Evolutionary conservation across 192 early-diverging fungal species (phyloP).

Genomic region (Coemansia sp.): DNA sequence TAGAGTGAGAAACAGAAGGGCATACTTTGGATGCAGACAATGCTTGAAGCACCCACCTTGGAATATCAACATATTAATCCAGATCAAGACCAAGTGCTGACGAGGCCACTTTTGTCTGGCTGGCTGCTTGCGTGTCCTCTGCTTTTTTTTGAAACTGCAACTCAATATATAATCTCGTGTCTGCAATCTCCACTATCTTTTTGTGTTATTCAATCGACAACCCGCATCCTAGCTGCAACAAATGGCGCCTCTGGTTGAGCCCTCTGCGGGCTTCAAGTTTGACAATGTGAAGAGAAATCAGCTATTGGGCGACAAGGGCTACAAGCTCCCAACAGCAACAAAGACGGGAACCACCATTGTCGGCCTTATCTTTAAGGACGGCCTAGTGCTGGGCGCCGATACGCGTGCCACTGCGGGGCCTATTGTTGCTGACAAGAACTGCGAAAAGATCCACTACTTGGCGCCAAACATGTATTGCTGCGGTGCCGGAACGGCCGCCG

Average conservation of each 20-base stretch:
- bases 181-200: background rate
- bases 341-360: constrained; percentile 98
- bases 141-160: background rate
- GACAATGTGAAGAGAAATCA: constrained; percentile 67
- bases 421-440: constrained; percentile 99
- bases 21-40: background rate
- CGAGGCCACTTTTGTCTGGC: background rate
- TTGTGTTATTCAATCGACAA: background rate
- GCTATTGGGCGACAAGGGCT: constrained; percentile 73
- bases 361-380: constrained; percentile 92
- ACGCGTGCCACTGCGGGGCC: constrained; percentile 93
- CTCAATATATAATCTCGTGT: background rate
- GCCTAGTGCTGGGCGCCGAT: constrained; percentile 92
- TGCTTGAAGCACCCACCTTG: background rate
- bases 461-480: constrained; percentile 98
- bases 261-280: constrained; percentile 47
- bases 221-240: constrained; percentile 1
- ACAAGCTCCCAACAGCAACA: constrained; percentile 75
- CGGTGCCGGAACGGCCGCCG: constrained; percentile 98
- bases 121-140: background rate
- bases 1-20: background rate
- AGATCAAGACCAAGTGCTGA: constrained; percentile 17
- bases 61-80: constrained; percentile 9
- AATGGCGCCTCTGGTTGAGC: constrained; percentile 34
- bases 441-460: constrained; percentile 97